Percentiles rank a stretch among this genome's conserved stretches.
These are phyloP conservation scores for Mycena rosella DNA, from an alignment of 768 basidiomycete species.

Conservation along the genomic window DNA sequence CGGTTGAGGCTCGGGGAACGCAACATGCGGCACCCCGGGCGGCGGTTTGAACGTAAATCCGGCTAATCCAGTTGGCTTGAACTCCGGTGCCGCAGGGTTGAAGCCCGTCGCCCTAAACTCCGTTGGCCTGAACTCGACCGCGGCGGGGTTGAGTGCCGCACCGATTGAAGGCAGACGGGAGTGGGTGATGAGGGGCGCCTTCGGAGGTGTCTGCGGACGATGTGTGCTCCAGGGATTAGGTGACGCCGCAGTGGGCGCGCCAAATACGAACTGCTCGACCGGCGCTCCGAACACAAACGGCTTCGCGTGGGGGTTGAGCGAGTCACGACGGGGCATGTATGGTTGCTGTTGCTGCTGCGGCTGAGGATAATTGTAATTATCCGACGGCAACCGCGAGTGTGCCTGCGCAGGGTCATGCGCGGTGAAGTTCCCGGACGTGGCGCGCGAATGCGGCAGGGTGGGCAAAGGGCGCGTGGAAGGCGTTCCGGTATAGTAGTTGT, in stretches of 20 bases:
- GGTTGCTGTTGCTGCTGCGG: constrained; percentile 40
- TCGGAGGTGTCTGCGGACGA: constrained; percentile 48
- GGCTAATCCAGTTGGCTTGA: constrained; percentile 78
- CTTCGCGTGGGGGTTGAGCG: constrained; percentile 84
- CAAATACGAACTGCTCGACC: constrained; percentile 43
- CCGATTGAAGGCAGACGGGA: constrained; percentile 64
- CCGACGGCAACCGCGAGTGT: constrained; percentile 71
- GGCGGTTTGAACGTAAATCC: constrained; percentile 86
- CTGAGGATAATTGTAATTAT: constrained; percentile 39
- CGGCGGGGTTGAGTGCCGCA: constrained; percentile 83
- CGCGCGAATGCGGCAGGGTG: constrained; percentile 74
- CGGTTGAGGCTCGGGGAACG: constrained; percentile 48
- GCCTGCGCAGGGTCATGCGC: constrained; percentile 70
- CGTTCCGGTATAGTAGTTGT: constrained; percentile 61
- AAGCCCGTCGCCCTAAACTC: constrained; percentile 44
- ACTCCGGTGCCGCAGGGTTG: constrained; percentile 77
- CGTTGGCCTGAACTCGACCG: constrained; percentile 81
- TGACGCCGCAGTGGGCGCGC: constrained; percentile 47
- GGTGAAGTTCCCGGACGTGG: constrained; percentile 71
- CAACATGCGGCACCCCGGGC: constrained; percentile 72
- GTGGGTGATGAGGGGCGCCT: constrained; percentile 52
- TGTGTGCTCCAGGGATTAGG: constrained; percentile 43
- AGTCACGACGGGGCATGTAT: constrained; percentile 48
- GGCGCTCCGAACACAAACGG: constrained; percentile 83
- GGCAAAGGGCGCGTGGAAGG: constrained; percentile 67